A percentile compares a stretch with the other conserved stretches of the same genome.
phyloP scores from a whole-genome alignment of 441 rosid genomes.

The Capsella rubella region DNA sequence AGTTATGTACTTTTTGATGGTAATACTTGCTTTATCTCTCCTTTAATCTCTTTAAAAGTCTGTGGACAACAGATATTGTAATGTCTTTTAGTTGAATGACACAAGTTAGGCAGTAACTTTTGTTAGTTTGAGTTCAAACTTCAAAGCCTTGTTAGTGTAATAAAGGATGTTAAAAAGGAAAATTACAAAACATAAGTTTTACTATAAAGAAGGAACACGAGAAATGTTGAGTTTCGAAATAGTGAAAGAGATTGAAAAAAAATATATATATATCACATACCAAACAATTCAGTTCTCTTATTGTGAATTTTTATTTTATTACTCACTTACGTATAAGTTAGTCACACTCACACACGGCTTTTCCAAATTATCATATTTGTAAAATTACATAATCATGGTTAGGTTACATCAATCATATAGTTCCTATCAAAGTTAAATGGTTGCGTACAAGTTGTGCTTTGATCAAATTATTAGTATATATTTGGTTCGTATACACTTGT shows the following conservation, averaged over 20 bases:
- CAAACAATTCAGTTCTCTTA: background rate
- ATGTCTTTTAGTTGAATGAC: background rate
- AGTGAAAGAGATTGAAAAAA: background rate
- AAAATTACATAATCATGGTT: slow-evolving; percentile 6
- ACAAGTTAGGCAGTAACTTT: background rate
- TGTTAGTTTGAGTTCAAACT: background rate
- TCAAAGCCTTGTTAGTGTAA: background rate
- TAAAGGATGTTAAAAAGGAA: background rate
- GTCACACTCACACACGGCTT: slow-evolving; percentile 5
- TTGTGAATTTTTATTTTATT: no score
- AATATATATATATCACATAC: background rate
- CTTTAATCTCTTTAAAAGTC: background rate
- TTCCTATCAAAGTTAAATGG: slow-evolving; percentile 1
- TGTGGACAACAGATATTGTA: slow-evolving; percentile 1
- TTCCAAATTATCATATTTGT: slow-evolving; percentile 18
- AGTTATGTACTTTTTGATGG: no score
- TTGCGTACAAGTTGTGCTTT: slow-evolving; percentile 43
- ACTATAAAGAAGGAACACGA: background rate
- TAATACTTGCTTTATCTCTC: no score
- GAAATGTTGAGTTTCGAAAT: background rate
- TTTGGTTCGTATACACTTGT: slow-evolving; percentile 12
- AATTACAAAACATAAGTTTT: background rate
- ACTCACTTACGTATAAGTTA: background rate
- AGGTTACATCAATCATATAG: slow-evolving; percentile 21
- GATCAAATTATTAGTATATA: slow-evolving; percentile 1